Conservation (phyloP, 805 yeast species). For the Hanseniaspora meyeri region DNA sequence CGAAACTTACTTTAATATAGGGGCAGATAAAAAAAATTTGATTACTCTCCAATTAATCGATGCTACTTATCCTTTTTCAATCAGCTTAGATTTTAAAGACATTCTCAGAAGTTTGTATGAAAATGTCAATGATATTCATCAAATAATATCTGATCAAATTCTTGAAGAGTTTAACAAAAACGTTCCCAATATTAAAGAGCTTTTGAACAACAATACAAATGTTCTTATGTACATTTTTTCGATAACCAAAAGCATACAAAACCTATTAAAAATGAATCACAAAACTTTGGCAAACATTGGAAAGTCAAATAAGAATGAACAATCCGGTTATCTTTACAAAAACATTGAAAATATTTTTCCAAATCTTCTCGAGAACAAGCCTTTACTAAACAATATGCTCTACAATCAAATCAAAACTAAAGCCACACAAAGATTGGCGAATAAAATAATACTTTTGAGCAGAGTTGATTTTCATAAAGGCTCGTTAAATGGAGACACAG, state of each 20-base stretch:
- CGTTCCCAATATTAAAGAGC: background rate
- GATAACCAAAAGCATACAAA: background rate
- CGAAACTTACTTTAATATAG: background rate
- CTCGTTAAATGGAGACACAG: slow-evolving; percentile 36
- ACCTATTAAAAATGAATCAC: slow-evolving; percentile 4
- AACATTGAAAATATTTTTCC: slow-evolving; percentile 4
- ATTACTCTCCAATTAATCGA: background rate
- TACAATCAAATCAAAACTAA: slow-evolving; percentile 30
- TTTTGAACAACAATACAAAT: background rate
- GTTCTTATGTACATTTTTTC: background rate
- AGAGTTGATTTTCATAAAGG: slow-evolving; percentile 53
- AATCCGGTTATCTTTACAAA: background rate
- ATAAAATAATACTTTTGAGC: slow-evolving; percentile 70
- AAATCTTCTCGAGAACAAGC: background rate
- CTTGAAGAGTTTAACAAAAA: background rate
- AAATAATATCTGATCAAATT: background rate
- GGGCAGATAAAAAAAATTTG: background rate
- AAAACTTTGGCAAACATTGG: background rate
- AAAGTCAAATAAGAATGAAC: background rate
- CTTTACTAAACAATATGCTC: background rate
- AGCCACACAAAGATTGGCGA: slow-evolving; percentile 68
- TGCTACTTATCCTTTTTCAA: background rate
- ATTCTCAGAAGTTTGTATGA: background rate
- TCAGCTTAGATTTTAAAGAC: background rate
- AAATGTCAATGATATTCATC: background rate